phyloP scores from a whole-genome alignment of 441 rosid species.

The Erodium moschatum region DNA sequence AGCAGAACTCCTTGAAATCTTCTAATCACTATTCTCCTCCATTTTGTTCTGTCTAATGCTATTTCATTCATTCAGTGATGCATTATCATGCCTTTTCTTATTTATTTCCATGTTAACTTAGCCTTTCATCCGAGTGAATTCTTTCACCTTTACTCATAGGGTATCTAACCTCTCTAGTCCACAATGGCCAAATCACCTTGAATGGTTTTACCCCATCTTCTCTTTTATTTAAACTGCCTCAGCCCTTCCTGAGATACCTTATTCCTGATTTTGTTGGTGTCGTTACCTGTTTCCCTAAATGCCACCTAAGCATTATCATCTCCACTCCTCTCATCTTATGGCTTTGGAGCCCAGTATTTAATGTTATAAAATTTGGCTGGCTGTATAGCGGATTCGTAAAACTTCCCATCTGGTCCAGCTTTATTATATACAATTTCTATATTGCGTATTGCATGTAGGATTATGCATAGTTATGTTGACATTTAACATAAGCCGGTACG shows the following conservation, averaged over 20 bases:
- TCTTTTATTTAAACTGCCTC: no score
- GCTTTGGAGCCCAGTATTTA: not conserved
- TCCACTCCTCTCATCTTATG: not conserved
- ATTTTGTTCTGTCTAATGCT: not conserved
- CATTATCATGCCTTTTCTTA: not conserved
- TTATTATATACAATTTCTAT: not conserved
- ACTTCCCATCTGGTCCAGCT: no score
- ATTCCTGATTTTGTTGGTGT: no score
- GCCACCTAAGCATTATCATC: no score
- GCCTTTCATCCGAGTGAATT: not conserved
- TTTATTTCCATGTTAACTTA: not conserved
- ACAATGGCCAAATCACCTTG: not conserved
- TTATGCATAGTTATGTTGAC: not conserved
- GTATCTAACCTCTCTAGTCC: not conserved
- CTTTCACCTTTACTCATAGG: not conserved
- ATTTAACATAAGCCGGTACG: not conserved
- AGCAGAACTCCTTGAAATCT: not conserved
- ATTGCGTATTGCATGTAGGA: not conserved
- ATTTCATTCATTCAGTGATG: not conserved
- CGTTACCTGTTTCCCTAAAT: no score
- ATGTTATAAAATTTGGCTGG: not conserved
- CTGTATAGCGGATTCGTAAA: not conserved
- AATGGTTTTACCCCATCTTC: not conserved
- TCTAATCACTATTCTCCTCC: not conserved
- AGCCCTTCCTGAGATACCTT: no score